Evolutionary conservation across 805 yeast genomes (phyloP), one percentile per base, ranked within the genome.

Genomic region (Wickerhamiella slavikovae): DNA sequence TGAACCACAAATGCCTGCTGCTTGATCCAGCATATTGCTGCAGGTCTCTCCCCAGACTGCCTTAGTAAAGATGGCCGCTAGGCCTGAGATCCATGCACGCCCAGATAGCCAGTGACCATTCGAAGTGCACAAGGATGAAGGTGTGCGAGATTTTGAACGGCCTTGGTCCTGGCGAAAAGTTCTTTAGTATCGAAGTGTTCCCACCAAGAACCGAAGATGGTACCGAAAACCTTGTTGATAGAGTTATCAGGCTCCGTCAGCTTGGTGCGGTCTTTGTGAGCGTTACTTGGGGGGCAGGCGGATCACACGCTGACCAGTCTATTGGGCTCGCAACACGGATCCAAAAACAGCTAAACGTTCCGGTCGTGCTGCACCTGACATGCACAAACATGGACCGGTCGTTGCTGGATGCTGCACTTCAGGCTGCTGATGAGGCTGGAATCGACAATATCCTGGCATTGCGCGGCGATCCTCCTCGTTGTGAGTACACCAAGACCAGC

Each of bases 201-300:
- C 98, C 99, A 5, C 98, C 99, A 15, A 82, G 89, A 52, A 89
- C 98, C 0, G 36, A 32, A 9, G 34, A 62, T 45, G 98, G 96
- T 40, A 64, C 76, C 48, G 64, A 75, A 38, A 89, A 89, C 52
- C 56, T 89, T 37, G 58, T 77, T 29, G 80, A 83, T 17, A 74
- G 99, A 52, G 67, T 89, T 54, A 69, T 68, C 44, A 71, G 99
- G 44, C 74, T 89, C 83, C 69, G 78, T 38, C 74, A 75, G 3
- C 55, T 89, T 37, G 83, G 82, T 33, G 96, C 96, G 3, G 56
- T 74, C 11, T 91, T 89, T 48, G 72, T 85, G 31, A 79, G 93
- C 3, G 75, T 89, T 10, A 89, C 99, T 0, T 89, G 96, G 95
- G 98, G 96, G 20, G 96, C 98, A 4, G 96, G 96, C 24, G 98